Conservation (phyloP, 1,139 yeast species). For the Kluyveromyces sp. region DNA sequence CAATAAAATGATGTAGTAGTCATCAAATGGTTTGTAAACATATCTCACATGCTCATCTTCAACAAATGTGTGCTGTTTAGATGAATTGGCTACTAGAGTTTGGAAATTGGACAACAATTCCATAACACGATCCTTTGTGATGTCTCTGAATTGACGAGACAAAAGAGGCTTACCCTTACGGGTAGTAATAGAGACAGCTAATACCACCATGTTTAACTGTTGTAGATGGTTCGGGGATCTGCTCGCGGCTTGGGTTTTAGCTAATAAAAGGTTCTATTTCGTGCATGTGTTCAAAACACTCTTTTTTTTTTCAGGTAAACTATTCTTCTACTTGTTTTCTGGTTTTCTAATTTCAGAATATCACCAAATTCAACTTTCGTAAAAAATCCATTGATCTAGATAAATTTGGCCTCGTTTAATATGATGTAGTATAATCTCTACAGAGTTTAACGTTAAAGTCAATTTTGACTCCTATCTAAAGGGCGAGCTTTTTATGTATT, state of each 20-base stretch:
- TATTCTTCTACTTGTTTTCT: too few relatives aligned
- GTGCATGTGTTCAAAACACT: too few relatives aligned
- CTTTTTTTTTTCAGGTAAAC: too few relatives aligned
- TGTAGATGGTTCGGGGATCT: too few relatives aligned
- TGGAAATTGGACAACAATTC: constrained; percentile 85
- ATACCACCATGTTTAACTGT: constrained; percentile 45
- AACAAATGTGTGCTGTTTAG: constrained; percentile 86
- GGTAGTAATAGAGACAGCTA: constrained; percentile 94
- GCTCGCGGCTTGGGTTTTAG: too few relatives aligned
- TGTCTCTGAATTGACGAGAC: constrained; percentile 86
- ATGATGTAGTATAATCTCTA: too few relatives aligned
- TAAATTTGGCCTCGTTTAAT: too few relatives aligned
- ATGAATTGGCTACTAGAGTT: constrained; percentile 57
- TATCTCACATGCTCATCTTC: constrained; percentile 91
- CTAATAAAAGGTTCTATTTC: too few relatives aligned
- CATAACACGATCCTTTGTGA: constrained; percentile 79
- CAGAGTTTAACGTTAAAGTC: not conserved
- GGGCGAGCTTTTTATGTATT: too few relatives aligned
- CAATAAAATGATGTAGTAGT: constrained; percentile 80
- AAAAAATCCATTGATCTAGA: too few relatives aligned
- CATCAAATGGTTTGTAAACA: constrained; percentile 94
- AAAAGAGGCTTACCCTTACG: constrained; percentile 91
- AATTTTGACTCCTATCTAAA: not conserved
- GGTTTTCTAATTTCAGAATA: too few relatives aligned
- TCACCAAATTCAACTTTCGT: too few relatives aligned